Evolutionary conservation across 2,329 filamentous ascomycete genomes (phyloP).

Genomic region (Coniochaeta ligniaria): DNA sequence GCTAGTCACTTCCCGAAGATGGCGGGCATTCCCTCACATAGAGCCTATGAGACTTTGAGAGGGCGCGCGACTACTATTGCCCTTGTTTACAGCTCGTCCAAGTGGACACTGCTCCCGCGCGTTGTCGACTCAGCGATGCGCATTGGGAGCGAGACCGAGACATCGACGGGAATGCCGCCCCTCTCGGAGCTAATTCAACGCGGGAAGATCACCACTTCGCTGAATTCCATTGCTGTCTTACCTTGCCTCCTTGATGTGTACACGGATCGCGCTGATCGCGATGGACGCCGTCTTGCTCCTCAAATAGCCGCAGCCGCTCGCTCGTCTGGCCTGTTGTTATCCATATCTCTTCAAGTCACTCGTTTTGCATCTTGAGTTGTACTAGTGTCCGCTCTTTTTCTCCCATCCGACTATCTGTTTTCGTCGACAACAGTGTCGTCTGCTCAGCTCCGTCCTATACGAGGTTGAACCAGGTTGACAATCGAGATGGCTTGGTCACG

Average conservation of each 20-base stretch:
- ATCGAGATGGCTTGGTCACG: neutral
- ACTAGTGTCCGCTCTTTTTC: neutral
- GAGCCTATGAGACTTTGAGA: neutral
- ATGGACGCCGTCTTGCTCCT: neutral
- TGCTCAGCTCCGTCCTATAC: neutral
- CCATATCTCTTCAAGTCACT: constrained; percentile 1
- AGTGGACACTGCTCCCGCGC: neutral
- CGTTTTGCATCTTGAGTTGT: neutral
- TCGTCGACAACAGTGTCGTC: neutral
- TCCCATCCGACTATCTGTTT: neutral
- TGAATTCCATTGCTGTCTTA: constrained; percentile 1
- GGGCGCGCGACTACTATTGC: neutral
- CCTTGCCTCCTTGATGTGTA: neutral
- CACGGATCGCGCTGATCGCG: neutral
- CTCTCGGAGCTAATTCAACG: neutral
- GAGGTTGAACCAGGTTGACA: neutral
- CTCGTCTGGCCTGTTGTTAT: neutral
- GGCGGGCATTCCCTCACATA: neutral
- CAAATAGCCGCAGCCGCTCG: neutral
- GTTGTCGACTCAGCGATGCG: neutral
- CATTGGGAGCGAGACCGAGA: constrained; percentile 5
- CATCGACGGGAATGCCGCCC: constrained; percentile 5
- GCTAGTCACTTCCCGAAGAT: neutral
- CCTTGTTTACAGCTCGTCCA: neutral
- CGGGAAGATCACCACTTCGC: constrained; percentile 1